Percentiles rank a stretch among this genome's conserved stretches.
Evolutionary conservation across 495 filamentous ascomycete genomes (phyloP).

Genomic region (Bathelium albidoporum): DNA sequence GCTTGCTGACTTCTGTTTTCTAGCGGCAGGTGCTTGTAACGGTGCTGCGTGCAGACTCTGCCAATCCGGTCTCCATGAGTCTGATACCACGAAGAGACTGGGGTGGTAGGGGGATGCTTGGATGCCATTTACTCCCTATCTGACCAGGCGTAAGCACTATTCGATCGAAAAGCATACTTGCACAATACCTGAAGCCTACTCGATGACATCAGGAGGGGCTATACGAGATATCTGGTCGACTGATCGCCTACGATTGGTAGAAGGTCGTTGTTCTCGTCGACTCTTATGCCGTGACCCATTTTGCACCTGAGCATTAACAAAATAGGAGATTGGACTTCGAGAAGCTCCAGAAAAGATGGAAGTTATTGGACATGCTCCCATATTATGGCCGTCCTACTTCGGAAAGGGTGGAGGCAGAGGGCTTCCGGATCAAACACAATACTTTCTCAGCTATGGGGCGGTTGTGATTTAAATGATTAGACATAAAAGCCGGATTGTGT

Average conservation of each 20-base stretch:
- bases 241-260: too few species aligned
- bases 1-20: neutral
- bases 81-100: conserved; percentile 18
- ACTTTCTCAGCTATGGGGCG: too few species aligned
- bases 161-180: too few species aligned
- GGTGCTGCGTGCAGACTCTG: conserved; percentile 10
- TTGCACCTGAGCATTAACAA: too few species aligned
- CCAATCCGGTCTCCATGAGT: conserved; percentile 7
- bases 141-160: neutral
- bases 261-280: too few species aligned
- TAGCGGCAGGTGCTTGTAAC: conserved; percentile 15
- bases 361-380: neutral
- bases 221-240: neutral
- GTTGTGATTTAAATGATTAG: too few species aligned
- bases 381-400: neutral
- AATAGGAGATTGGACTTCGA: too few species aligned
- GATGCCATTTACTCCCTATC: conserved; percentile 19
- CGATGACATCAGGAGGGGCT: neutral
- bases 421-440: neutral
- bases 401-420: neutral
- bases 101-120: conserved; percentile 20
- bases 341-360: too few species aligned
- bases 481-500: too few species aligned
- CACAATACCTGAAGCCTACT: too few species aligned
- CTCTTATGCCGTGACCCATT: too few species aligned